phyloP scores from a whole-genome alignment of 176 grass and related monocot species.

The Phragmites australis region DNA sequence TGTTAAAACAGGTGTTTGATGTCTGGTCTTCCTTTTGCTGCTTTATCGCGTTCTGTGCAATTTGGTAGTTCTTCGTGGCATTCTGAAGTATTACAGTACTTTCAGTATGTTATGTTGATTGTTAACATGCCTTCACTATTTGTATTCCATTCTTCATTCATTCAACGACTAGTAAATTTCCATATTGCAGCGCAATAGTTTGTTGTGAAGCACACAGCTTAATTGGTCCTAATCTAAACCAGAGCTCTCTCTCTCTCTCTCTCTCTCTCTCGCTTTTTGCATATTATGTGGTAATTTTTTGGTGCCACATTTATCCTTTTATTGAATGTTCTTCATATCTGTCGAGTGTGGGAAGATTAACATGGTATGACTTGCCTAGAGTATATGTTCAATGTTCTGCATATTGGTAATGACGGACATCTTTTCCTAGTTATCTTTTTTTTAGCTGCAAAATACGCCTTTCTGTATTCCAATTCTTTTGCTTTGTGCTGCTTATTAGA shows the following conservation, averaged over 20 bases:
- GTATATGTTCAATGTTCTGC: too few relatives aligned
- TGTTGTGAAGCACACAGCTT: not conserved
- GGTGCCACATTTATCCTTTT: not conserved
- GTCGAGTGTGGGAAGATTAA: not conserved
- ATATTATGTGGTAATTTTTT: not conserved
- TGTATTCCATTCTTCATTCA: not conserved
- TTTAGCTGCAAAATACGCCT: not conserved
- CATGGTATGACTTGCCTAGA: too few relatives aligned
- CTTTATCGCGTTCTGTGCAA: not conserved
- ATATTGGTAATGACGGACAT: not conserved
- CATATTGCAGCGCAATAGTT: not conserved
- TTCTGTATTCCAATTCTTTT: not conserved
- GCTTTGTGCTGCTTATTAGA: not conserved
- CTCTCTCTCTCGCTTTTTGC: not conserved
- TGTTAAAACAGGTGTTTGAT: not conserved
- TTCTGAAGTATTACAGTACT: not conserved
- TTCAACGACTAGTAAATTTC: conserved; percentile 2
- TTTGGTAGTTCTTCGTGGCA: not conserved
- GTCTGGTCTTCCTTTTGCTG: conserved; percentile 1
- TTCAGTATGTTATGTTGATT: not conserved
- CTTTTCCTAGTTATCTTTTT: not conserved
- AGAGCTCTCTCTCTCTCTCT: not conserved
- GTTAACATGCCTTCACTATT: conserved; percentile 13
- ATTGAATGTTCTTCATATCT: not conserved
- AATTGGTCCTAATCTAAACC: conserved; percentile 1